Percentiles rank a stretch among this genome's conserved stretches.
Evolutionary conservation across 352 stramenopile genomes (phyloP).

Genomic region (Globisporangium cystogenes): DNA sequence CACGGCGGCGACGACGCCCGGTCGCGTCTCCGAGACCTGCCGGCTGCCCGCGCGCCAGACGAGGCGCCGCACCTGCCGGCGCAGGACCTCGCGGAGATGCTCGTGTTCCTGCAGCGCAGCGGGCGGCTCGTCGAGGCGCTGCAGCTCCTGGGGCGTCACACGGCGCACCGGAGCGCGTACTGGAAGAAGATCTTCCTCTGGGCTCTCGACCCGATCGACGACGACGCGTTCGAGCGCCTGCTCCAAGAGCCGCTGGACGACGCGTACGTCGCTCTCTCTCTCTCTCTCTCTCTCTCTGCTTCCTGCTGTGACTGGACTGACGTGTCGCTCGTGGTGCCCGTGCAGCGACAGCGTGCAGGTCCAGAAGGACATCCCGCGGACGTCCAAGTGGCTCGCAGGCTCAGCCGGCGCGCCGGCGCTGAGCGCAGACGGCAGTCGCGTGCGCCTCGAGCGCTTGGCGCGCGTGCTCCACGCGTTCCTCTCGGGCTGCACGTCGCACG

Average conservation of each 20-base stretch:
- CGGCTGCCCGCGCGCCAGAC: constrained; percentile 2
- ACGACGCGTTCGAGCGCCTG: constrained; percentile 11
- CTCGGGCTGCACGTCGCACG: constrained; percentile 43
- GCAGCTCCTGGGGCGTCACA: constrained; percentile 60
- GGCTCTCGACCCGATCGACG: constrained; percentile 29
- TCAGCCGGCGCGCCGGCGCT: constrained; percentile 51
- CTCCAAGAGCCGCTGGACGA: constrained; percentile 31
- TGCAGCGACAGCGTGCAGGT: constrained; percentile 62
- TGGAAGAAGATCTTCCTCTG: constrained; percentile 67
- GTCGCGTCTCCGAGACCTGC: background rate
- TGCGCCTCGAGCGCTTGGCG: constrained; percentile 33
- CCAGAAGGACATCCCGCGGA: constrained; percentile 78
- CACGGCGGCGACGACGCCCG: background rate
- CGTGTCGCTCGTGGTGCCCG: too few relatives aligned
- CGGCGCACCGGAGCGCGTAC: constrained; percentile 37
- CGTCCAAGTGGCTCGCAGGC: constrained; percentile 63
- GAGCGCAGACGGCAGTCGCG: constrained; percentile 18
- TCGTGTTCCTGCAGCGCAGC: constrained; percentile 51
- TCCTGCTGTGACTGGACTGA: background rate
- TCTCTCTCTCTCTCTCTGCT: too few relatives aligned
- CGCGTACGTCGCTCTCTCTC: constrained; percentile 50
- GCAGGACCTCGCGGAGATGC: constrained; percentile 42
- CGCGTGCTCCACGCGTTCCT: constrained; percentile 68
- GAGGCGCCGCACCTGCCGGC: constrained; percentile 29
- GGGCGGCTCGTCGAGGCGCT: constrained; percentile 72